Evolutionary conservation across 169 alveolate genomes (phyloP), one percentile per base, ranked within the genome.

Genomic region (Eimeria acervulina): DNA sequence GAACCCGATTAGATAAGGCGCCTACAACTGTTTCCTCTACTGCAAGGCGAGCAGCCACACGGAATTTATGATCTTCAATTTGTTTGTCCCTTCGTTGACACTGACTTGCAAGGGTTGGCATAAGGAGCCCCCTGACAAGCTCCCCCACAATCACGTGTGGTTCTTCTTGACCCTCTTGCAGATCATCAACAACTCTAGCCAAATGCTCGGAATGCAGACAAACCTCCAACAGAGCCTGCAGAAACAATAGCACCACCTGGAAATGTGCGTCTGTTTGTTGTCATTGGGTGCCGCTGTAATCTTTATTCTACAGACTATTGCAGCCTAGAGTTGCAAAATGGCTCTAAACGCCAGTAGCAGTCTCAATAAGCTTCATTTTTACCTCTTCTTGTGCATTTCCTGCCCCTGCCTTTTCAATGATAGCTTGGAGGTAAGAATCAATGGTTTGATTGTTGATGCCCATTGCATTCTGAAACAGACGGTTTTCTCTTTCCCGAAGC

Each of bases 401-500:
- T 31, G 85, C 96, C 19, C 74, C 96, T 31, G 94, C 61, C 42
- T 59, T 52, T 40, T 76, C 76, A n/a, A 81, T 44, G 52, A 98
- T 98, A 76, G 97, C 97, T 95, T 99, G 98, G 52, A 99, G 96
- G 96, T 99, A 99, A 47, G 99, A 97, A 96, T 99, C 99, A 55
- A 98, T 98, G 0, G 99, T 97, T 44, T 99, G 99, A 95, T 99
- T 98, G 93, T 98, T 99, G 59, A 98, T 98, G 95, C 97, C 96
- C 98, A 98, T 98, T 42, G 98, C 97, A 96, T 98, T 98, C 91
- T 97, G 98, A 88, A 97, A 98, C 94, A 98, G 96, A 66, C 95
- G 98, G 91, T 99, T 99, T 97, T 98, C 99, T 90, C 99, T 97
- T 51, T 97, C 98, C 68, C 99, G 97, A 40, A 99, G 97, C 31